Percentiles rank a stretch among this genome's conserved stretches.
Conservation (phyloP, 1,139 yeast species). For the Blastobotrys capitulatus region DNA sequence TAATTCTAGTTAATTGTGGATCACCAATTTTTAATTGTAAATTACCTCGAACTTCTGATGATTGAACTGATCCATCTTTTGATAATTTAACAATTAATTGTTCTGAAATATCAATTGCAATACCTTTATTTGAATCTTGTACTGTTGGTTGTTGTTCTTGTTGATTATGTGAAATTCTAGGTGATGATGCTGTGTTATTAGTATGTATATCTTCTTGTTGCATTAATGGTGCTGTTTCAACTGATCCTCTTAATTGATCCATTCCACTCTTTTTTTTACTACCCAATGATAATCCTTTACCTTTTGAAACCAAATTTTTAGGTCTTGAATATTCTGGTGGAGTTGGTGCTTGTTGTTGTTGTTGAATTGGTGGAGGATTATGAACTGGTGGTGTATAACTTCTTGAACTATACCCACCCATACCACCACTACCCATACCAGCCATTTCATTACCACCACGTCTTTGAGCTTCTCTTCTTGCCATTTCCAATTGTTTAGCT, state of each 20-base stretch:
- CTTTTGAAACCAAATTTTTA: conserved; percentile 39
- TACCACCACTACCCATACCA: conserved; percentile 13
- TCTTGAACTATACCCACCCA: conserved; percentile 1
- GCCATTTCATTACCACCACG: conserved; percentile 34
- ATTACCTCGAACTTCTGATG: conserved; percentile 85
- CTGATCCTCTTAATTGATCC: conserved; percentile 43
- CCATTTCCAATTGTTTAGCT: conserved; percentile 82
- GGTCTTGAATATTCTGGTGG: conserved; percentile 13
- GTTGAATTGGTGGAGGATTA: conserved; percentile 7
- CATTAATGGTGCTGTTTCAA: conserved; percentile 32
- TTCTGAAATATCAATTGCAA: conserved; percentile 72
- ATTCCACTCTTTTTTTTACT: conserved; percentile 44
- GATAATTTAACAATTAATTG: conserved; percentile 69
- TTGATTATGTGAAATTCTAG: neutral
- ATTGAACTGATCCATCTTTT: conserved; percentile 74
- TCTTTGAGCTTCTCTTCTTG: conserved; percentile 70
- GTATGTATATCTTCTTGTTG: neutral
- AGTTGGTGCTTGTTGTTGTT: conserved; percentile 6
- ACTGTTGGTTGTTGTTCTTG: conserved; percentile 26
- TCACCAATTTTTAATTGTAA: conserved; percentile 82
- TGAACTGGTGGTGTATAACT: conserved; percentile 12
- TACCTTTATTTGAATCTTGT: conserved; percentile 61
- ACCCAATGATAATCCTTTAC: conserved; percentile 79
- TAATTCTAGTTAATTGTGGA: conserved; percentile 58
- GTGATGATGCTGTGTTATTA: neutral